A percentile compares a stretch with the other conserved stretches of the same genome.
These are phyloP conservation scores for Paecilomyces niveus DNA, from an alignment of 2,329 filamentous ascomycete genomes.

Conservation along the genomic window DNA sequence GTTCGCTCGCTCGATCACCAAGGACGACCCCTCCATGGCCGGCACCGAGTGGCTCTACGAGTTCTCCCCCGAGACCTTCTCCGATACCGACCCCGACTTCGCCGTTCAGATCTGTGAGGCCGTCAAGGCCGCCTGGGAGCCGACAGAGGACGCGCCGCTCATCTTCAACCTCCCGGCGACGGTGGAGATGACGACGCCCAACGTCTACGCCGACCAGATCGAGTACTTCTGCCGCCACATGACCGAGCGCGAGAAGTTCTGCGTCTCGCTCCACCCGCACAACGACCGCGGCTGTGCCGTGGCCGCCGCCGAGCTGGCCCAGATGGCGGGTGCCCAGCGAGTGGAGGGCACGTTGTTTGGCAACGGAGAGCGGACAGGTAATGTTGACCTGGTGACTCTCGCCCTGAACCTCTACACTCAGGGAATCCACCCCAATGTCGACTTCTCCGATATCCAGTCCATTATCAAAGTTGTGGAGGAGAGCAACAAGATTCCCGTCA, in stretches of 20 bases:
- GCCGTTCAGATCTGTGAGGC: slow-evolving; percentile 79
- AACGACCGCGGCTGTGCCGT: slow-evolving; percentile 89
- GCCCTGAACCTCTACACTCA: slow-evolving; percentile 94
- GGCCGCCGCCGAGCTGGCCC: slow-evolving; percentile 82
- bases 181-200: slow-evolving; percentile 89
- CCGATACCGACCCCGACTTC: slow-evolving; percentile 79
- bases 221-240: slow-evolving; percentile 92
- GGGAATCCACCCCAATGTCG: slow-evolving; percentile 73
- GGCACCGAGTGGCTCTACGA: slow-evolving; percentile 51
- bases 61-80: slow-evolving; percentile 61
- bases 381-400: slow-evolving; percentile 89
- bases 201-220: slow-evolving; percentile 92
- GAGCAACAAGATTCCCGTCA: slow-evolving; percentile 91
- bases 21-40: slow-evolving; percentile 55
- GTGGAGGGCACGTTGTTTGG: slow-evolving; percentile 93
- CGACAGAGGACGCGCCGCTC: slow-evolving; percentile 68
- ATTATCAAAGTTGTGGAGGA: slow-evolving; percentile 86
- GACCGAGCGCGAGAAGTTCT: slow-evolving; percentile 75
- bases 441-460: slow-evolving; percentile 81
- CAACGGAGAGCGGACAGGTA: slow-evolving; percentile 92
- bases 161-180: slow-evolving; percentile 97
- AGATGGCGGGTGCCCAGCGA: slow-evolving; percentile 92
- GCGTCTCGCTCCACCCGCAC: slow-evolving; percentile 85
- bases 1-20: slow-evolving; percentile 82
- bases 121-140: slow-evolving; percentile 89